Evolutionary conservation across 176 grass and related monocot species (phyloP), one percentile per base, ranked within the genome.

Genomic region (Avena sativa): DNA sequence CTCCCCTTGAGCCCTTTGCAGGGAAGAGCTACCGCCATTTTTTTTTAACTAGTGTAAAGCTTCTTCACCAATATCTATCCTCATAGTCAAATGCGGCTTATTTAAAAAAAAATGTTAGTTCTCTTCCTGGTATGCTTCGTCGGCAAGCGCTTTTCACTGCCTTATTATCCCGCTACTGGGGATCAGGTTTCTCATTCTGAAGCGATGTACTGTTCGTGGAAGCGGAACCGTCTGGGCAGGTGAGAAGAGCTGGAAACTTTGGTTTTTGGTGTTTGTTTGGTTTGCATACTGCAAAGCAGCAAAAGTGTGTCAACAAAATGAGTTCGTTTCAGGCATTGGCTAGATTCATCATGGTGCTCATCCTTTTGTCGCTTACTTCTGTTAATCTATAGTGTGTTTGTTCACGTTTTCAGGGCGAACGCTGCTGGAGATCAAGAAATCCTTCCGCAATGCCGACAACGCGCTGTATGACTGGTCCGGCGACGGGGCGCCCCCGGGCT

Each of bases 381-480:
- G 46, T 12, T 63, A 76, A 84, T 63, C 17, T n/a, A 46, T n/a
- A 46, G 23, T 76, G 60, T 84, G 23, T 12, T 13, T 47, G 9
- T 36, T 72, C 67, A 5, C 43, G 67, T 43, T 60, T 83, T 58
- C 74, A 99, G 97, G 97, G 25, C 79, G 87, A 16, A 94, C 91
- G 83, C 81, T 99, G 73, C 17, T 94, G 67, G 92, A 99, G 86
- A 93, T 99, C 59, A 99, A 99, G 73, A 99, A 97, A 70, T 97
- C 97, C 12, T 97, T 99, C 85, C 87, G 91, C 48, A 94, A 99
- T 86, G 92, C 90, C 49, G 94, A 90, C 79, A 97, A 99, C 73
- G 84, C 90, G 49, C 83, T 99, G 89, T 84, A 94, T 74, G 92
- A 99, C 60, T 99, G 97, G 97, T 49, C 86, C 55, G 86, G 91